Conservation (phyloP, 305 asterid species). For the Fraxinus xanthoxyloides region DNA sequence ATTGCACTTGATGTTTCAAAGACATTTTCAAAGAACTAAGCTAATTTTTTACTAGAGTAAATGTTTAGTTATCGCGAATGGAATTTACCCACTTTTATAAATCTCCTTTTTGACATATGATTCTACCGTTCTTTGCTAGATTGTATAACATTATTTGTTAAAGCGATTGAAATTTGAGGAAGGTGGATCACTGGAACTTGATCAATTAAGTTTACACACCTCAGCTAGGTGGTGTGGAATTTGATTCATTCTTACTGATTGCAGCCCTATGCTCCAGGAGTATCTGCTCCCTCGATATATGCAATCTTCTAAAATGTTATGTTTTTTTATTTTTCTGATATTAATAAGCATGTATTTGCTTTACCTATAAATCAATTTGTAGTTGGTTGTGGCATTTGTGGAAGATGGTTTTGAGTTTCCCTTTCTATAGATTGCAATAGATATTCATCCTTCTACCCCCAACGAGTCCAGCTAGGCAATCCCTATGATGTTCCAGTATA, state of each 20-base stretch:
- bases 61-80: neutral
- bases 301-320: neutral
- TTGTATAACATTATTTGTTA: neutral
- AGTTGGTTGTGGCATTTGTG: slow-evolving; percentile 5
- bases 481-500: neutral
- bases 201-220: neutral
- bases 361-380: neutral
- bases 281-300: neutral
- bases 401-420: slow-evolving; percentile 1
- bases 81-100: neutral
- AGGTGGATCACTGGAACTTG: neutral
- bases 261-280: neutral
- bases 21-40: neutral
- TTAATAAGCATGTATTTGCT: neutral
- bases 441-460: neutral
- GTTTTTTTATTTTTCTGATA: neutral
- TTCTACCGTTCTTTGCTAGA: neutral
- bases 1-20: neutral
- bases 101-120: neutral
- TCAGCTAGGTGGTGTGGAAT: neutral
- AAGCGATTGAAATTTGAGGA: neutral
- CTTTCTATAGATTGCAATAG: neutral
- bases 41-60: neutral
- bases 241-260: neutral
- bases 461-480: slow-evolving; percentile 3